These are phyloP conservation scores for Gnomoniopsis sp. DNA, from an alignment of 2,329 filamentous ascomycete genomes.

Conservation along the genomic window DNA sequence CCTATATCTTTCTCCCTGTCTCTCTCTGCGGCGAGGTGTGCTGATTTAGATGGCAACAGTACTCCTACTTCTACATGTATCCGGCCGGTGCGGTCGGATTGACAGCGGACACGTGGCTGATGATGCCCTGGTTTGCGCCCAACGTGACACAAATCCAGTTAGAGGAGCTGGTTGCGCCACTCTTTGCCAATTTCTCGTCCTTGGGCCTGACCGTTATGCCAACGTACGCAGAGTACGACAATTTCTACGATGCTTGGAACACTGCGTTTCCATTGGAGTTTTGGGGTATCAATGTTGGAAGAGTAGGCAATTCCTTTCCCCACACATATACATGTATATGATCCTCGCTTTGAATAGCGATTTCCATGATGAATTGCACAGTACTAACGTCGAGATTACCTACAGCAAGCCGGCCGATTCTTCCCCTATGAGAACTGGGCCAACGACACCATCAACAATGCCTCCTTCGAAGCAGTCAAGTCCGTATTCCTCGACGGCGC, in stretches of 20 bases:
- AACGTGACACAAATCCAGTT: slow-evolving; percentile 5
- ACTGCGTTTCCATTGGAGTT: slow-evolving; percentile 24
- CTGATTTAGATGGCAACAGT: slow-evolving; percentile 23
- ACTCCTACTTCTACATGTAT: slow-evolving; percentile 31
- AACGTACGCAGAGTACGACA: slow-evolving; percentile 23
- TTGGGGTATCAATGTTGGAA: slow-evolving; percentile 34
- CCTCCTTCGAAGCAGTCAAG: slow-evolving; percentile 25
- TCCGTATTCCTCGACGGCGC: slow-evolving; percentile 25
- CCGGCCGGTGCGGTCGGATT: not conserved
- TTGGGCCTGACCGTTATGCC: slow-evolving; percentile 27
- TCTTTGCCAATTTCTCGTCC: slow-evolving; percentile 46
- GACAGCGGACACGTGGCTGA: slow-evolving; percentile 1
- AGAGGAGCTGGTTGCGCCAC: slow-evolving; percentile 4
- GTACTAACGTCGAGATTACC: not conserved
- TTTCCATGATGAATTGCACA: too few species aligned
- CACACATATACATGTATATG: not conserved
- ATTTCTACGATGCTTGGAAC: slow-evolving; percentile 27
- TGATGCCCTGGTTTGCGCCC: slow-evolving; percentile 16
- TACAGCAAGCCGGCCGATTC: slow-evolving; percentile 28
- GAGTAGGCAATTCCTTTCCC: not conserved
- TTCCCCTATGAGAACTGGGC: slow-evolving; percentile 33
- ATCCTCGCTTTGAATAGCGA: too few species aligned
- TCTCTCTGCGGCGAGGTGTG: not conserved
- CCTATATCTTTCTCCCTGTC: not conserved
- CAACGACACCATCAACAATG: slow-evolving; percentile 23